Percentiles rank a stretch among this genome's conserved stretches.
Evolutionary conservation across 1,139 yeast species (phyloP).

Genomic region (Taphrina confusa): DNA sequence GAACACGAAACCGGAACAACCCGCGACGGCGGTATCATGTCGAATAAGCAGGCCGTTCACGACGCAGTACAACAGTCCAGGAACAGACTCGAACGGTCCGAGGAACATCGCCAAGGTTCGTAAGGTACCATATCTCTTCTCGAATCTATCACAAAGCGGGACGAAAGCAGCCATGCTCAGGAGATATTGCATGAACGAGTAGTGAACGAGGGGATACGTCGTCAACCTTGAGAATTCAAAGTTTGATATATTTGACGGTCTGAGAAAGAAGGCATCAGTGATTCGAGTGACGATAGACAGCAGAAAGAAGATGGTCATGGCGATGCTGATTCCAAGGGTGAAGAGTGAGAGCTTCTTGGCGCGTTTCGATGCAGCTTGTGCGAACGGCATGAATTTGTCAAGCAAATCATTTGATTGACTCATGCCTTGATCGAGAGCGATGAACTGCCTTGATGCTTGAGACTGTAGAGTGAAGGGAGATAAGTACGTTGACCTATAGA

Average conservation of each 20-base stretch:
- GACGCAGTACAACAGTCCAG: slow-evolving; percentile 35
- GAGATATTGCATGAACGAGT: slow-evolving; percentile 61
- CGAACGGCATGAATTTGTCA: slow-evolving; percentile 13
- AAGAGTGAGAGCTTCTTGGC: slow-evolving; percentile 21
- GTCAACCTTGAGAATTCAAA: slow-evolving; percentile 59
- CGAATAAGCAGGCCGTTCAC: slow-evolving; percentile 11
- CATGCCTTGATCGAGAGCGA: too few species aligned
- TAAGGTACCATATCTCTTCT: slow-evolving; percentile 76
- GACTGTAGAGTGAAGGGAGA: too few species aligned
- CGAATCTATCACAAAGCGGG: slow-evolving; percentile 66
- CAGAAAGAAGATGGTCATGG: slow-evolving; percentile 23
- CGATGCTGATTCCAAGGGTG: slow-evolving; percentile 1
- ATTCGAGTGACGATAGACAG: slow-evolving; percentile 17
- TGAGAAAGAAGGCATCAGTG: slow-evolving; percentile 15
- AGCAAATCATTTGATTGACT: slow-evolving; percentile 21
- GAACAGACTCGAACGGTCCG: slow-evolving; percentile 41
- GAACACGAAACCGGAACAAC: slow-evolving; percentile 68
- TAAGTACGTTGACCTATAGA: too few species aligned
- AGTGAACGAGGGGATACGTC: slow-evolving; percentile 73
- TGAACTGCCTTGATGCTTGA: too few species aligned
- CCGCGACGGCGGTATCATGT: slow-evolving; percentile 36
- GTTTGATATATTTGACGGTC: slow-evolving; percentile 17
- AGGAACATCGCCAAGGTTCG: slow-evolving; percentile 82
- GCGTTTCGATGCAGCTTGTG: slow-evolving; percentile 10
- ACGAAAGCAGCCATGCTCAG: slow-evolving; percentile 62